Evolutionary conservation across 2,329 filamentous ascomycete species (phyloP), one percentile per base, ranked within the genome.

Genomic region (Cercospora zeae-maydis): DNA sequence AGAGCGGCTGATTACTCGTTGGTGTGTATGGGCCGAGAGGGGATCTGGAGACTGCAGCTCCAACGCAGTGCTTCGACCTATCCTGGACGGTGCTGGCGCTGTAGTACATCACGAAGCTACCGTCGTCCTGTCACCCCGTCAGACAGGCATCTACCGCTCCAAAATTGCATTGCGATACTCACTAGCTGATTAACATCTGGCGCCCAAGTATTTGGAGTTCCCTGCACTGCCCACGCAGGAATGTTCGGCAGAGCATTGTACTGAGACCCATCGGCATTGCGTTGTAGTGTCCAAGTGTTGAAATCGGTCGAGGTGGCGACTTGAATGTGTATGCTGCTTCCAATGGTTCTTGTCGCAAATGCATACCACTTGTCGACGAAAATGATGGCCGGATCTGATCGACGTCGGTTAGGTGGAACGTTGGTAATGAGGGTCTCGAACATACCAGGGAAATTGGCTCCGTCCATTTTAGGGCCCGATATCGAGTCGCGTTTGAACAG

Each of bases 151-250:
- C 3, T 27, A 3, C 24, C 24, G 24, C 24, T 6, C 24, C 24
- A 27, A 27, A 27, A 27, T 27, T 3, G 24, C 6, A 27, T 27
- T 3, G 24, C 6, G 3, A 31, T 21, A 63, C 66, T 59, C 59
- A 70, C 72, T 31, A 86, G 74, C 59, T 74, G 75, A 11, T 81
- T 77, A 6, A 88, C 83, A 69, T 88, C 85, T 9, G 86, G 86
- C 0, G 86, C 86, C 85, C 85, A 88, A 27, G 82, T 83, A 61
- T 84, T 80, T 33, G 63, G 72, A 1, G 80, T 80, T 3, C 78
- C 81, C 33, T 82, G 60, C n/a, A 72, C 63, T 2, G 74, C 82
- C 86, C 86, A 88, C 6, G 76, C 69, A 1, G 80, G 80, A 6
- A 82, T 64, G 5, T 75, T 73, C 0, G 84, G 83, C n/a, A 88